Conservation (phyloP, 73 alveolate genomes). For the Urostyla sp. region DNA sequence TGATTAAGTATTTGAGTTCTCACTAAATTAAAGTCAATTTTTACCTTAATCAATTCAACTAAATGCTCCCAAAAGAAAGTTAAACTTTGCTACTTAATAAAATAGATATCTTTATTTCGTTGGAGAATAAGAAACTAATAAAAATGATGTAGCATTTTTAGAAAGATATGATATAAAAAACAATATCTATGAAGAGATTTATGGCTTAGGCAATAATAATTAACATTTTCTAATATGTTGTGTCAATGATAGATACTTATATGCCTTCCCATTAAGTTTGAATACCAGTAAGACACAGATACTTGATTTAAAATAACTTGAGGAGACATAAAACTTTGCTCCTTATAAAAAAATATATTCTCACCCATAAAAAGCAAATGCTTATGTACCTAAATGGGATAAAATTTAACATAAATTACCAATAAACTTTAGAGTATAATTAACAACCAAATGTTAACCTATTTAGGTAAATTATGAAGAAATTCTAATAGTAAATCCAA, state of each 20-base stretch:
- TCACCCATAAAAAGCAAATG: slow-evolving; percentile 34
- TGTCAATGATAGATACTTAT: slow-evolving; percentile 27
- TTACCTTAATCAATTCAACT: not conserved
- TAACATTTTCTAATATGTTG: not conserved
- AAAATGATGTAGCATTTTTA: slow-evolving; percentile 17
- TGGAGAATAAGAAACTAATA: slow-evolving; percentile 9
- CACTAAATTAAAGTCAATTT: not conserved
- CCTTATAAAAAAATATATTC: slow-evolving; percentile 10
- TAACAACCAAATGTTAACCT: slow-evolving; percentile 7
- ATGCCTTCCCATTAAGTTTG: slow-evolving; percentile 15
- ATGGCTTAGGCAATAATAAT: slow-evolving; percentile 15
- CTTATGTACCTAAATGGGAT: slow-evolving; percentile 43
- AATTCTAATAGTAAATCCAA: slow-evolving; percentile 12
- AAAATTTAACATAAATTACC: slow-evolving; percentile 32
- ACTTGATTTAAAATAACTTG: slow-evolving; percentile 20
- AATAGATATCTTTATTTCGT: not conserved
- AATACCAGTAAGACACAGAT: slow-evolving; percentile 10
- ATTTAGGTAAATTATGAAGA: slow-evolving; percentile 36
- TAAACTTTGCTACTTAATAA: not conserved
- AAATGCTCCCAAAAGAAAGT: slow-evolving; percentile 23
- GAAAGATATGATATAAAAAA: slow-evolving; percentile 28
- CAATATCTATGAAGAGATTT: slow-evolving; percentile 25
- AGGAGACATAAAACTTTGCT: slow-evolving; percentile 7
- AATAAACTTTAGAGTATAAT: slow-evolving; percentile 18
- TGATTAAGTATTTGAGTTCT: not conserved